phyloP scores from a whole-genome alignment of 1,284 basidiomycete species.

The Trichosporon asahii region DNA sequence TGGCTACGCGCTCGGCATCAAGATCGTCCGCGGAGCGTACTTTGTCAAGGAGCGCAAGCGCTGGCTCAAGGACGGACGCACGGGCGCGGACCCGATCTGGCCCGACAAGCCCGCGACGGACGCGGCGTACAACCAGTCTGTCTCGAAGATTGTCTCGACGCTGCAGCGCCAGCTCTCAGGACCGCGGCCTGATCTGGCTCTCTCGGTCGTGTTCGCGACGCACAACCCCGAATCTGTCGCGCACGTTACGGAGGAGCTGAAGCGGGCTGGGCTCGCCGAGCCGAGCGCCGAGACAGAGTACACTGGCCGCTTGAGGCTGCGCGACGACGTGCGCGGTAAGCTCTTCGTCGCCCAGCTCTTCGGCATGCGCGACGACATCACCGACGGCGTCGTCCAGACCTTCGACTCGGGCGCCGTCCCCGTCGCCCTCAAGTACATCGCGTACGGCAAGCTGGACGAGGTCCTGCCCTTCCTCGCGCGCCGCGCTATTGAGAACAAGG shows the following conservation, averaged over 20 bases:
- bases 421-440: constrained; percentile 76
- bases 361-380: constrained; percentile 81
- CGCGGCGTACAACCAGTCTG: constrained; percentile 69
- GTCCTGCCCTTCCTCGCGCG: constrained; percentile 72
- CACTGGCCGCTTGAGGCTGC: constrained; percentile 14
- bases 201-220: constrained; percentile 78
- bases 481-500: constrained; percentile 75
- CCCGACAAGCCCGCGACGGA: constrained; percentile 65
- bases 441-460: constrained; percentile 75
- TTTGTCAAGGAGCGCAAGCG: constrained; percentile 65
- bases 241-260: constrained; percentile 63
- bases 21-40: constrained; percentile 93
- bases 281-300: background rate
- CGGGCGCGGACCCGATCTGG: constrained; percentile 54
- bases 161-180: constrained; percentile 53
- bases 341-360: constrained; percentile 78
- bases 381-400: constrained; percentile 62
- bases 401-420: constrained; percentile 60
- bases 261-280: constrained; percentile 59
- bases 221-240: constrained; percentile 72
- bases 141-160: constrained; percentile 59
- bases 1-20: constrained; percentile 80
- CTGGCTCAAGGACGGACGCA: constrained; percentile 43
- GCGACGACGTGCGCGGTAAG: constrained; percentile 54
- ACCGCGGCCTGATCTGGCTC: constrained; percentile 49